Evolutionary conservation across 495 filamentous ascomycete species (phyloP), one percentile per base, ranked within the genome.

Genomic region (Aspergillus nidulans): DNA sequence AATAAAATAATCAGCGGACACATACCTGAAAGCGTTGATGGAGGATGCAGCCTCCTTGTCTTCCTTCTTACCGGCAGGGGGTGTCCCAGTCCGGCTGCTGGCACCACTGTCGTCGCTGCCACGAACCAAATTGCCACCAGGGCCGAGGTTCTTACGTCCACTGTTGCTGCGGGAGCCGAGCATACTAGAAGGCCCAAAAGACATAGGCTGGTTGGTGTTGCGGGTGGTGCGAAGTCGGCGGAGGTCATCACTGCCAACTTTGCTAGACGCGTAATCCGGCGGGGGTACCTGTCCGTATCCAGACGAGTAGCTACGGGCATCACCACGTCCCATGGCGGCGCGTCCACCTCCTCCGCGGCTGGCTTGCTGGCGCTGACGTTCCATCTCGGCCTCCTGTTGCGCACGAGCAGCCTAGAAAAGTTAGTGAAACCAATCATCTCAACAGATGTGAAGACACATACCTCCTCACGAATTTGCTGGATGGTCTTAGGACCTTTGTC

Each of bases 401-500:
- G 88, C 90, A 59, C 85, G 86, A 44, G 77, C 75, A 64, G 91
- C 90, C 74, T 92, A 76, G 20, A 36, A 44, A 39, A 20, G 45
- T 71, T 63, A 69, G 63, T 26, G 5, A 55, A 20, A 18, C 32
- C 28, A n/a, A 10, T n/a, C 21, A 51, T 38, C 48, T 21, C 28
- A 26, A 16, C 3, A n/a, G 6, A 9, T 7, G 39, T 18, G 16
- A n/a, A 28, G 48, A 49, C 24, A 72, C 80, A 60, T 76, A 88
- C 87, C 75, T 96, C 91, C 60, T 85, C 85, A 61, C 88, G 86
- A 58, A 99, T 88, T 76, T 97, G 87, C 12, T 88, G 84, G 45
- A 99, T 87, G 9, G 94, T 99, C 81, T 96, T 96, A 47, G 94
- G 94, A 32, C 94, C 94, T 76, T 97, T 97, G 67, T 83, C 79